Base-by-base conservation (phyloP, 2,329 filamentous ascomycete species). In the Zasmidium citrigriseum region DNA sequence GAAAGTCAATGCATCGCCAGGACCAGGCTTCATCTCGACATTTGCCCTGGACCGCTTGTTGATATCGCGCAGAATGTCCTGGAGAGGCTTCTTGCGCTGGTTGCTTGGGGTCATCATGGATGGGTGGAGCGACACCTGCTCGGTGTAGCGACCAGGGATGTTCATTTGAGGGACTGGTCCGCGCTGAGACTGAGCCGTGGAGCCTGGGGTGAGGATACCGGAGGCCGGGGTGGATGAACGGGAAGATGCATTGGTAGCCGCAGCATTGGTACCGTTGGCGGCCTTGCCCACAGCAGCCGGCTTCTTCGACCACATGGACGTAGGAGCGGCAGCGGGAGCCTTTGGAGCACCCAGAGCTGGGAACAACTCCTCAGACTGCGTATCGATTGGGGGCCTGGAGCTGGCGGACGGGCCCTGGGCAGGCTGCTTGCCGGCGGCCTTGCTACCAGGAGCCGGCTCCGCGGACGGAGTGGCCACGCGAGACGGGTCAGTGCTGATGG, bases 11-110 rank as follows among this genome's bases (percentile, higher is more conserved):
- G 84, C 83, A 21, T 89, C 90, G 63, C 85, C 87, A 62, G 87
- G 83, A n/a, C 87, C 86, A 59, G 85, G 84, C 58, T 85, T 85
- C 82, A 93, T 88, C 66, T 89, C 88, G 66, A 99, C 86, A 67
- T 86, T 90, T 58, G 93, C 92, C 73, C 93, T 92, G 60, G 91
- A 96, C 72, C 89, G 90, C 77, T 89, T 90, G 78, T 96, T 97
- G 77, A 98, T 90, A 65, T 97, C 92, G 73, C 91, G 90, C 71
- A 97, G 80, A 64, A 95, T 88, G 66, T 98, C 93, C 27, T 86
- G 81, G 52, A 97, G 82, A 7, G 93, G 91, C 67, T 91, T 91
- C 82, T 90, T 96, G 70, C 97, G 80, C 73, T 96, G 87, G 59
- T 80, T 81, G 46, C 89, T 86, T 18, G 91, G 88, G 48, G 90